A percentile compares a stretch with the other conserved stretches of the same genome.
Evolutionary conservation across 2,329 filamentous ascomycete genomes (phyloP).

Genomic region (Tympanopsis confertula): DNA sequence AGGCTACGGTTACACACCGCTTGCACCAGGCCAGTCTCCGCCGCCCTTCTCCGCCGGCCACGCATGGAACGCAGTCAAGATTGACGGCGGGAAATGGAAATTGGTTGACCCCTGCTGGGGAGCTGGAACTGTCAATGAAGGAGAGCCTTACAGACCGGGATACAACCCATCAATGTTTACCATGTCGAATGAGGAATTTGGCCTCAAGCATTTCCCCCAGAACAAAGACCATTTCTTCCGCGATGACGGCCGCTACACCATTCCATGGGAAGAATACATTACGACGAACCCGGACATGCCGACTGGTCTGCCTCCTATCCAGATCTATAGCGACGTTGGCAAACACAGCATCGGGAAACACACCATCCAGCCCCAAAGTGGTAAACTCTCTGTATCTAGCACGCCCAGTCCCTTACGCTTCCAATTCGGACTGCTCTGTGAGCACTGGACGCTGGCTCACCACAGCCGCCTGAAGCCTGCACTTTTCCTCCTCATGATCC

Average conservation of each 20-base stretch:
- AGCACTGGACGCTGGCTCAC: conserved; percentile 44
- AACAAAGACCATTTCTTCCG: conserved; percentile 41
- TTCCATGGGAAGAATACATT: conserved; percentile 49
- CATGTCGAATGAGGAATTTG: conserved; percentile 45
- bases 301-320: too few species aligned
- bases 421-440: conserved; percentile 43
- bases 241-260: conserved; percentile 33
- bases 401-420: conserved; percentile 34
- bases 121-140: conserved; percentile 35
- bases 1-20: conserved; percentile 36
- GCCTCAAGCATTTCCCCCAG: conserved; percentile 41
- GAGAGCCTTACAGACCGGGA: conserved; percentile 31
- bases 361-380: conserved; percentile 30
- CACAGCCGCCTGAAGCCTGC: conserved; percentile 35
- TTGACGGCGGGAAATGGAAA: conserved; percentile 52
- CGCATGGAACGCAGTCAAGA: conserved; percentile 51
- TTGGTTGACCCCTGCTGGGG: conserved; percentile 54
- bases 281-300: conserved; percentile 28
- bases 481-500: conserved; percentile 38
- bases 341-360: background rate
- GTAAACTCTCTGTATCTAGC: conserved; percentile 33
- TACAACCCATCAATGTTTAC: conserved; percentile 27
- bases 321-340: background rate
- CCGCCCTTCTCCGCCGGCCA: conserved; percentile 37
- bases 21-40: conserved; percentile 33